Evolutionary conservation across 106 monocot genomes (phyloP).

Genomic region (Posidonia australis): DNA sequence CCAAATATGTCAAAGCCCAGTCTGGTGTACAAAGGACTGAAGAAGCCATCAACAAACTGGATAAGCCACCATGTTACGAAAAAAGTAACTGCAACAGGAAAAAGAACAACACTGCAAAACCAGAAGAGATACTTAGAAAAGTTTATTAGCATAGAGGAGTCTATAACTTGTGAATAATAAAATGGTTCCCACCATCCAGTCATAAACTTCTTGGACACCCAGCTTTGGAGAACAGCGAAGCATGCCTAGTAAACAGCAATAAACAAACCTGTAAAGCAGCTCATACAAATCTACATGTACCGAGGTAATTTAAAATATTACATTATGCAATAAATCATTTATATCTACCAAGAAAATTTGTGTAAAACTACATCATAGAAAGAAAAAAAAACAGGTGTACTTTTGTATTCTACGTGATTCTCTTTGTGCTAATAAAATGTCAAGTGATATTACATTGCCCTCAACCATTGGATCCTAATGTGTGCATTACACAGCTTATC

Average conservation of each 20-base stretch:
- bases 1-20: slow-evolving; percentile 87
- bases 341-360: too few species aligned
- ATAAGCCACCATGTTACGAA: slow-evolving; percentile 98
- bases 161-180: neutral
- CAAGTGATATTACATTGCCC: too few species aligned
- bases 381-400: too few species aligned
- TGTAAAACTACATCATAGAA: too few species aligned
- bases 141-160: neutral
- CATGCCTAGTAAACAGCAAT: slow-evolving; percentile 39
- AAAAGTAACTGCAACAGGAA: slow-evolving; percentile 93
- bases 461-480: too few species aligned
- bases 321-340: too few species aligned
- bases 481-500: too few species aligned
- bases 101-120: slow-evolving; percentile 80
- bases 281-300: neutral
- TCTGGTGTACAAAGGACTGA: slow-evolving; percentile 75
- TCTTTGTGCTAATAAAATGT: too few species aligned
- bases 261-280: neutral
- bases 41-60: slow-evolving; percentile 97
- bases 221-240: slow-evolving; percentile 81
- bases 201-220: slow-evolving; percentile 92
- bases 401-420: too few species aligned
- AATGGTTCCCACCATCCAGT: slow-evolving; percentile 57
- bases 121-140: neutral
- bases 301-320: too few species aligned